Base-by-base conservation (phyloP, 495 filamentous ascomycete genomes). In the Acidomyces sp. region DNA sequence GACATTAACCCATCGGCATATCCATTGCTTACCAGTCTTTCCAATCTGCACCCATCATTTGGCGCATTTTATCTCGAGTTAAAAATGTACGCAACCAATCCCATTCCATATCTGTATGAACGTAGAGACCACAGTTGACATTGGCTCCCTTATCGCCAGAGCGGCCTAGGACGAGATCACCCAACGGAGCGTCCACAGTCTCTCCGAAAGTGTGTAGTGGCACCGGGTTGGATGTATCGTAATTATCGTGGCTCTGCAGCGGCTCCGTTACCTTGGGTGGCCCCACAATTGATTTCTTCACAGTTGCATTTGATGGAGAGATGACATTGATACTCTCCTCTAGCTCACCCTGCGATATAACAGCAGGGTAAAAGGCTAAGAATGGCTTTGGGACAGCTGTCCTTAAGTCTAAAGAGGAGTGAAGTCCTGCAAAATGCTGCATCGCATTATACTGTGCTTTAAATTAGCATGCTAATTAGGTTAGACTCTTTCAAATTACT, bases 111-210 rank as follows among this genome's bases (percentile, higher is more conserved):
- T 37, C 15, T 24, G 39, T 15, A 7, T 43, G 52, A 0, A 59
- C 54, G 46, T 43, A 60, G 12, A 63, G 42, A 3, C 59, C 58
- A 20, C 58, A 40, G 38, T 62, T 63, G 34, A 51, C 41, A 36
- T 63, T 57, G 6, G 45, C 39, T 4, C 56, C 59, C 34, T 63
- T 61, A 45, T 62, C 59, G 12, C 60, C 59, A 7, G 53, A 57
- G 12, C 60, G 53, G 4, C 43, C 57, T 21, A 55, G 53, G 1
- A 52, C 56, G 24, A 63, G 51, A 24, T 52, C 44, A 19, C 60
- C 60, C 3, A 60, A 29, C 3, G 48, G 55, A 9, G 39, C 49
- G 22, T 21, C 40, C 10, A 39, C 30, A 0, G 55, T 56, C 21
- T 34, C 38, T 26, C 55, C 53, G 34, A 56, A 58, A 3, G 2